Percentiles rank a stretch among this genome's conserved stretches.
These are phyloP conservation scores for Salvia rosmarinus DNA, from an alignment of 257 asterid species.

Conservation along the genomic window DNA sequence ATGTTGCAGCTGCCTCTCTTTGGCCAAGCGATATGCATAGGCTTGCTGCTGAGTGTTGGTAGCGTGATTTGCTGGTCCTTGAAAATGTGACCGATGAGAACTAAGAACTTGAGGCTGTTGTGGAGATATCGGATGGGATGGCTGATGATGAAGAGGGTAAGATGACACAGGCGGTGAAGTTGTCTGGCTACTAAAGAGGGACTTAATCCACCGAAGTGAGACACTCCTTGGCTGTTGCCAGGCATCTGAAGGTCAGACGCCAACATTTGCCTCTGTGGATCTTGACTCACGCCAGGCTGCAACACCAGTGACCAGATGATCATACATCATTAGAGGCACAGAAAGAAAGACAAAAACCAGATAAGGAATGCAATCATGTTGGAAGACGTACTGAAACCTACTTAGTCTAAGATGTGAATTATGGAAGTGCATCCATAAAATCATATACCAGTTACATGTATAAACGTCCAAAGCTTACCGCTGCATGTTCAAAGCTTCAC, in stretches of 20 bases:
- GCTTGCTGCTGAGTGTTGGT: constrained; percentile 73
- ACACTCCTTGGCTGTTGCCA: constrained; percentile 46
- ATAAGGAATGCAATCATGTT: no score
- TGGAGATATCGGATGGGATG: constrained; percentile 50
- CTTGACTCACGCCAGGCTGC: constrained; percentile 64
- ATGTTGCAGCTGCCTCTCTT: constrained; percentile 75
- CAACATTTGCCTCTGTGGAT: constrained; percentile 67
- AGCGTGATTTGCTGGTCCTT: constrained; percentile 64
- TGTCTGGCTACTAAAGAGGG: constrained; percentile 45
- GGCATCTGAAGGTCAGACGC: constrained; percentile 71
- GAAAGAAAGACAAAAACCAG: neutral
- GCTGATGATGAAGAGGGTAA: constrained; percentile 55
- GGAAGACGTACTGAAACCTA: no score
- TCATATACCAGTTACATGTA: no score
- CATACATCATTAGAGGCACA: neutral
- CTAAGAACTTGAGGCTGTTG: constrained; percentile 50
- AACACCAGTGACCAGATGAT: constrained; percentile 23
- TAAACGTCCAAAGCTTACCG: constrained; percentile 54
- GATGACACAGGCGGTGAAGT: constrained; percentile 50
- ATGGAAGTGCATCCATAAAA: no score
- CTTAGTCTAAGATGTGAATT: no score
- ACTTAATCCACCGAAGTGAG: constrained; percentile 53
- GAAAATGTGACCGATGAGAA: constrained; percentile 59
- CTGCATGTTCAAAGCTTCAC: constrained; percentile 64
- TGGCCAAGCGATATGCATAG: constrained; percentile 71